Conservation (phyloP, 2,329 filamentous ascomycete species). For the Fusarium sterilihyphosum region DNA sequence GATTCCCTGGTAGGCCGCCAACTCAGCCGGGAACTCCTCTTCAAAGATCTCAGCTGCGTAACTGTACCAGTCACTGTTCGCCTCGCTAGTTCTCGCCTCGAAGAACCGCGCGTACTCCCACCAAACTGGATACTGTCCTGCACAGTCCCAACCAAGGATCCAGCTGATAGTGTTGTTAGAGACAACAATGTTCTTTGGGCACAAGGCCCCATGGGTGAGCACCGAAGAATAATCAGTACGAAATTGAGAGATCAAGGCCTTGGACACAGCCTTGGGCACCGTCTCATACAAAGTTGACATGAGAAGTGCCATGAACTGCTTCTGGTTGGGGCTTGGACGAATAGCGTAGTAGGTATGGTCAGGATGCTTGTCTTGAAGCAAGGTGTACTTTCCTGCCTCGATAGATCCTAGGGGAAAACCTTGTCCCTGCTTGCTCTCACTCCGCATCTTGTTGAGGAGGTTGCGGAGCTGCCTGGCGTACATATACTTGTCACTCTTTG, state of each 20-base stretch:
- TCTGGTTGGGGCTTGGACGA: slow-evolving; percentile 16
- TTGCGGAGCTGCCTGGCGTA: slow-evolving; percentile 43
- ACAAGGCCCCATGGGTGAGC: slow-evolving; percentile 42
- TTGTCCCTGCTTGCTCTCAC: neutral
- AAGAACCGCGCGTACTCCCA: slow-evolving; percentile 51
- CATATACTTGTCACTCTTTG: slow-evolving; percentile 34
- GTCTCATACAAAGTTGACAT: slow-evolving; percentile 39
- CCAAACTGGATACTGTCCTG: slow-evolving; percentile 48
- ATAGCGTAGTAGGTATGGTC: slow-evolving; percentile 45
- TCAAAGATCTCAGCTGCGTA: slow-evolving; percentile 45
- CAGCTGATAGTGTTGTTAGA: slow-evolving; percentile 34
- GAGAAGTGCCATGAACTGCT: slow-evolving; percentile 41
- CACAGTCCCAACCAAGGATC: slow-evolving; percentile 47
- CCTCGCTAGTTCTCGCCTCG: slow-evolving; percentile 41
- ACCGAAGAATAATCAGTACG: slow-evolving; percentile 19
- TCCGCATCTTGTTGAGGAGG: slow-evolving; percentile 40
- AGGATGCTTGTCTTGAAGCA: slow-evolving; percentile 44
- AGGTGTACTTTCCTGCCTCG: slow-evolving; percentile 35
- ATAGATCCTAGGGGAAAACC: slow-evolving; percentile 22
- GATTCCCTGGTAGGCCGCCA: slow-evolving; percentile 47
- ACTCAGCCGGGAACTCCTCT: slow-evolving; percentile 35
- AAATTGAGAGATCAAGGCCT: slow-evolving; percentile 37
- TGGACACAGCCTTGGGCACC: slow-evolving; percentile 38
- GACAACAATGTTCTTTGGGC: slow-evolving; percentile 46
- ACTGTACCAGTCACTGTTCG: slow-evolving; percentile 47